Conservation (phyloP, 305 asterid species). For the Andrographis paniculata region DNA sequence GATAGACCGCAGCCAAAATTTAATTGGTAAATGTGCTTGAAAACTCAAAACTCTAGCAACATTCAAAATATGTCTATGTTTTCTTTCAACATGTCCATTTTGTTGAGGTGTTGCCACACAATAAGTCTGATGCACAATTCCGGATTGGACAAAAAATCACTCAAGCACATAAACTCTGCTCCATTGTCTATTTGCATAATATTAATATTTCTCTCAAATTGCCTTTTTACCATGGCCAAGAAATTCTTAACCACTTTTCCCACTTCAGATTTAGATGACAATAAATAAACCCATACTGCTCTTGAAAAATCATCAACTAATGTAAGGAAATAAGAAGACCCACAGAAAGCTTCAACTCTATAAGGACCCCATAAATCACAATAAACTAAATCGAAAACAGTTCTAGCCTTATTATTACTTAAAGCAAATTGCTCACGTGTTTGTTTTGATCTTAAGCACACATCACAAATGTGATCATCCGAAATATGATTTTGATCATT, state of each 20-base stretch:
- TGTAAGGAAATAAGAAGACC: background rate
- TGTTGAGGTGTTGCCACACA: background rate
- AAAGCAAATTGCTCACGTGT: background rate
- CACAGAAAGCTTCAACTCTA: background rate
- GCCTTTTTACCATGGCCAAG: background rate
- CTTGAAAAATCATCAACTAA: background rate
- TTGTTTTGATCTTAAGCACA: background rate
- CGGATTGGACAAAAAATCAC: background rate
- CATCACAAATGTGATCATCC: background rate
- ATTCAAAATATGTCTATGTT: background rate
- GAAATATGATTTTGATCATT: too few species aligned
- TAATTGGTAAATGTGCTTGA: background rate
- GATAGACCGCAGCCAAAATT: constrained; percentile 1
- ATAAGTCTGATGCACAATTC: background rate
- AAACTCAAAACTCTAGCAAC: background rate
- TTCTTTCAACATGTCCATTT: background rate
- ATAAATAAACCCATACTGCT: background rate
- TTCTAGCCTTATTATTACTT: background rate
- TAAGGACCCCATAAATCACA: constrained; percentile 2
- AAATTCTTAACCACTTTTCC: background rate
- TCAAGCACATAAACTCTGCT: background rate
- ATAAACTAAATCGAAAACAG: background rate
- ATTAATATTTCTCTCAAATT: background rate
- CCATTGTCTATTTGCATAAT: background rate
- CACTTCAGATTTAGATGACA: background rate